Conservation (phyloP, 495 filamentous ascomycete species). For the Durotheca rogersii region DNA sequence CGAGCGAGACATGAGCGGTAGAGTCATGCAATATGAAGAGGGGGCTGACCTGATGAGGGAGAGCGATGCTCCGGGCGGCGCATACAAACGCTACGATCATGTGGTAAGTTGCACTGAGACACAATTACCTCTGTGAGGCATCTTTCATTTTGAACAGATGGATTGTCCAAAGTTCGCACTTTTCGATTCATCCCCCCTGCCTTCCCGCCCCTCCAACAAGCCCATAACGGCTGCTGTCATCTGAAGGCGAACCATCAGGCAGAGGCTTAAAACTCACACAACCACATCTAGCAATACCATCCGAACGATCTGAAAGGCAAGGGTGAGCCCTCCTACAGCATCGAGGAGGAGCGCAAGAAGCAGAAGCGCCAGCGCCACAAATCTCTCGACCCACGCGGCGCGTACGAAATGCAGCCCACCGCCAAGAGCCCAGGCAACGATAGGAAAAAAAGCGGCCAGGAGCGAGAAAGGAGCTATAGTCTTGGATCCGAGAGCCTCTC, state of each 20-base stretch:
- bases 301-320: conserved; percentile 76
- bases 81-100: conserved; percentile 66
- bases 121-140: too few species aligned
- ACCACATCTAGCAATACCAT: conserved; percentile 62
- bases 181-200: background rate
- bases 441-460: conserved; percentile 9
- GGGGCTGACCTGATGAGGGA: conserved; percentile 83
- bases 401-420: conserved; percentile 47
- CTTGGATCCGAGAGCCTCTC: conserved; percentile 21
- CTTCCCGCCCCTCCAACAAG: background rate
- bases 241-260: too few species aligned
- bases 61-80: conserved; percentile 54
- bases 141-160: background rate
- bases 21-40: conserved; percentile 77
- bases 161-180: background rate
- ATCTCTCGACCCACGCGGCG: conserved; percentile 5
- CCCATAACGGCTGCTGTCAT: too few species aligned
- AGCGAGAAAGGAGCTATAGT: conserved; percentile 40
- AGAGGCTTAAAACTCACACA: conserved; percentile 7
- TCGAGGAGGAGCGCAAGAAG: conserved; percentile 63
- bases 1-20: conserved; percentile 61
- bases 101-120: too few species aligned
- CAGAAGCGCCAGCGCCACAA: conserved; percentile 21
- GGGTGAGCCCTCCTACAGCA: conserved; percentile 70
- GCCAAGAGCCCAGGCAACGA: background rate